Conservation (phyloP, 768 basidiomycete genomes). For the Boletus rex-veris region DNA sequence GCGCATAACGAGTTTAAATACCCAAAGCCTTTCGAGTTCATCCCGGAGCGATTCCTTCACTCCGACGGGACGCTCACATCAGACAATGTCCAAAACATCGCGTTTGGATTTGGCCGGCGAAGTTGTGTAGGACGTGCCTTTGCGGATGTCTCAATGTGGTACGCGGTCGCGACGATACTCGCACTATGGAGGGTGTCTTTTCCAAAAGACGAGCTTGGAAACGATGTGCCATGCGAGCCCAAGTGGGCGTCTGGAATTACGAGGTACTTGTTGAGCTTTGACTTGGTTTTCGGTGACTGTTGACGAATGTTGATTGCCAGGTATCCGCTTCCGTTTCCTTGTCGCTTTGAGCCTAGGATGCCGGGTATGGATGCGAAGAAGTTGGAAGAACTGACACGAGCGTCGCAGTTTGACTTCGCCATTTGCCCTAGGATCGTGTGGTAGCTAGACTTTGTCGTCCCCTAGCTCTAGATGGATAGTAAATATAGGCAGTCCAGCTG, state of each 20-base stretch:
- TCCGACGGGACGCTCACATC: conserved; percentile 11
- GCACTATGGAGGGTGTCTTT: conserved; percentile 12
- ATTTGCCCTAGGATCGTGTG: background rate
- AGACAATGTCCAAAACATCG: conserved; percentile 12
- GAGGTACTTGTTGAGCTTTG: conserved; percentile 5
- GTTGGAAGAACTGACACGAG: conserved; percentile 8
- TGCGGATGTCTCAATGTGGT: conserved; percentile 14
- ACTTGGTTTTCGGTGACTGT: background rate
- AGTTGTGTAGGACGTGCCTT: conserved; percentile 20
- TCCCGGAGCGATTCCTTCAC: conserved; percentile 34
- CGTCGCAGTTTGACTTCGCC: no score
- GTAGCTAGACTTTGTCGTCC: background rate
- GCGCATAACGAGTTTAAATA: conserved; percentile 29
- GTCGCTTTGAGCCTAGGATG: conserved; percentile 12
- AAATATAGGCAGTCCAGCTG: background rate
- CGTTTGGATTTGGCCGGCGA: conserved; percentile 23
- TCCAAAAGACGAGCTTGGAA: conserved; percentile 10
- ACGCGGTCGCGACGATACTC: conserved; percentile 15
- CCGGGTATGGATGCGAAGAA: conserved; percentile 4
- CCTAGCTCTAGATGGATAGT: background rate
- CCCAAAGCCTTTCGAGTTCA: conserved; percentile 34
- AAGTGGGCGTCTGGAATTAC: conserved; percentile 14
- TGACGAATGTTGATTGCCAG: background rate
- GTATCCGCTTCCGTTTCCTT: conserved; percentile 15
- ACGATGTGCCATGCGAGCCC: conserved; percentile 5